Evolutionary conservation across 768 basidiomycete genomes (phyloP), one percentile per base, ranked within the genome.

Genomic region (Pulveroboletus sp.): DNA sequence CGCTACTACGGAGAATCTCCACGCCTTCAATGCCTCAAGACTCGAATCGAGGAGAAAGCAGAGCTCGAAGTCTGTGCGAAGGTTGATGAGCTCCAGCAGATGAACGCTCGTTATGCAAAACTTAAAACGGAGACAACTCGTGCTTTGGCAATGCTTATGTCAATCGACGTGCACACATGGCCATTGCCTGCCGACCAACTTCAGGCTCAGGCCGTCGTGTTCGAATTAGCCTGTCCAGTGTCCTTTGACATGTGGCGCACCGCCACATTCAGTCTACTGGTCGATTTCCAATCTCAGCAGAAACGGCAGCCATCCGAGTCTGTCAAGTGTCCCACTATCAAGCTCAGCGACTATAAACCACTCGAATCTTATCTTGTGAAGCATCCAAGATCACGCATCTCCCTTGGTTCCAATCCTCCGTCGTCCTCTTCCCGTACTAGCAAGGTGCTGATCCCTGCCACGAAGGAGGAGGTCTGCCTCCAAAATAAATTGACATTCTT

Each of bases 91-190:
- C 60, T 75, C 6, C 1, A 19, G 5, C 5, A 8, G 0, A 33
- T 50, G 25, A 69, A 68, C 16, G 38, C 14, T 2, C 32, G 9
- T 6, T 24, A 60, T 6, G 27, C 27, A 29, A 11, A 29, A 9
- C 12, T 11, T 9, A 29, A 29, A 9, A 29, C 12, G 27, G 27
- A 29, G n/a, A n/a, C n/a, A n/a, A n/a, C n/a, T n/a, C n/a, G n/a
- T n/a, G n/a, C n/a, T n/a, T n/a, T n/a, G n/a, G n/a, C n/a, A n/a
- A n/a, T n/a, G n/a, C n/a, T n/a, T 11, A 29, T 29, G 27, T 11
- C n/a, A 13, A n/a, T 17, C 1, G n/a, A 6, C 0, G 52, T 73
- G 5, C 63, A 73, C 21, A 77, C 79, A 48, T 75, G 75, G 75
- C 78, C 77, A 0, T 55, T 80, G 12, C 75, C 79, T 0, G 25